These are phyloP conservation scores for Pneumocystis jirovecii DNA, from an alignment of 1,139 yeast species.

Conservation along the genomic window DNA sequence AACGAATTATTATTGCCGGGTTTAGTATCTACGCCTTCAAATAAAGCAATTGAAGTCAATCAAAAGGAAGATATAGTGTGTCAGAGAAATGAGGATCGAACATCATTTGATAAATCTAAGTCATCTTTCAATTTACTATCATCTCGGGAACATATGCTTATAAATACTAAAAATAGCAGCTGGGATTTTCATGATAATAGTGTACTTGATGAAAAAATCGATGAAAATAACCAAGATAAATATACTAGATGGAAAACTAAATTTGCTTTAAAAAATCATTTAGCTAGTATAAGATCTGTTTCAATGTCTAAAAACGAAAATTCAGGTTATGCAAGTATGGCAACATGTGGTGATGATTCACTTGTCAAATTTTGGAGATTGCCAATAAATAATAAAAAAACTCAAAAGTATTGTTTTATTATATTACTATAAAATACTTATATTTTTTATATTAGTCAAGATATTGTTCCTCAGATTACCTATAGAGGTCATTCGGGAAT, in stretches of 20 bases:
- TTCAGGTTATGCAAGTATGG: conserved; percentile 1
- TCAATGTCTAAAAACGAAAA: not conserved
- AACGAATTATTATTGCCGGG: not conserved
- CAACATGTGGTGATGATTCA: not conserved
- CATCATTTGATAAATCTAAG: not conserved
- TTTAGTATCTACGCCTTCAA: not conserved
- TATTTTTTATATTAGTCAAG: not conserved
- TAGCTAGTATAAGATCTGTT: not conserved
- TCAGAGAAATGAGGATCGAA: not conserved
- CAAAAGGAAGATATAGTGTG: not conserved
- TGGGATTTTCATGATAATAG: not conserved
- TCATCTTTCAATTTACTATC: not conserved
- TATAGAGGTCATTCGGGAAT: conserved; percentile 4
- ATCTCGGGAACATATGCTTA: not conserved
- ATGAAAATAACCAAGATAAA: not conserved
- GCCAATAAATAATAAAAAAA: not conserved
- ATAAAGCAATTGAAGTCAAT: not conserved
- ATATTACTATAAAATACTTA: not conserved
- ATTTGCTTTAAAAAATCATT: not conserved
- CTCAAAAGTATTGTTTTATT: not conserved
- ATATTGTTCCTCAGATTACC: not conserved
- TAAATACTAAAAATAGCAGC: not conserved
- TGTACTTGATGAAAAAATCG: not conserved
- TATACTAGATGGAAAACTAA: not conserved
- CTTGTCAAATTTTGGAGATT: conserved; percentile 1